phyloP scores from a whole-genome alignment of 306 rosid species.

The Sindora glabra region DNA sequence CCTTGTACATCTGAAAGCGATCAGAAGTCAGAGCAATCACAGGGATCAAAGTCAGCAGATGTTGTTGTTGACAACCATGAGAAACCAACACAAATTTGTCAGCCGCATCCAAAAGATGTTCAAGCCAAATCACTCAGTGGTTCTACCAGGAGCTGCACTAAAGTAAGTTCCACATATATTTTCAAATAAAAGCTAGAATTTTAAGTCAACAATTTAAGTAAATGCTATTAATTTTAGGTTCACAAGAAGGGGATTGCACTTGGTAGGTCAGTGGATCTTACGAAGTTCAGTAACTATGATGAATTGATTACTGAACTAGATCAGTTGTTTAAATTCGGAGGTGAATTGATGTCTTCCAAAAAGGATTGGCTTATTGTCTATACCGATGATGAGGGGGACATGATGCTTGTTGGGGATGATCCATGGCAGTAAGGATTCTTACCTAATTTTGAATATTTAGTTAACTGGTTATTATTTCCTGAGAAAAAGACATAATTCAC shows the following conservation, averaged over 20 bases:
- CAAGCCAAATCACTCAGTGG: constrained; percentile 41
- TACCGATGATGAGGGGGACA: constrained; percentile 88
- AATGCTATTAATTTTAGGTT: constrained; percentile 50
- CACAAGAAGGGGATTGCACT: constrained; percentile 98
- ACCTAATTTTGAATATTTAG: not conserved
- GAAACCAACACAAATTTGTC: constrained; percentile 29
- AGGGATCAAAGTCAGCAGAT: constrained; percentile 38
- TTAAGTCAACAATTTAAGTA: not conserved
- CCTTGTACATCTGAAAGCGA: constrained; percentile 29
- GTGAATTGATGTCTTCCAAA: constrained; percentile 55
- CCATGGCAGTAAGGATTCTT: constrained; percentile 86
- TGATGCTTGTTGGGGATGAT: constrained; percentile 99
- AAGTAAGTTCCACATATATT: constrained; percentile 34
- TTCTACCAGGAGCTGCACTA: constrained; percentile 86
- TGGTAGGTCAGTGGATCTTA: constrained; percentile 91
- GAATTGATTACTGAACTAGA: constrained; percentile 79
- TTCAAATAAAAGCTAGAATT: not conserved
- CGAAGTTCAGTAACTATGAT: constrained; percentile 66
- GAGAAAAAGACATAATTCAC: not conserved
- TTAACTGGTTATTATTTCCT: not conserved
- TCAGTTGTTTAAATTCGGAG: constrained; percentile 72
- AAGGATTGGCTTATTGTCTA: constrained; percentile 85
- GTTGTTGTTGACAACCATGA: constrained; percentile 33
- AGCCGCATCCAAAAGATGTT: constrained; percentile 41
- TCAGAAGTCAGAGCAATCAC: constrained; percentile 43